Base-by-base conservation (phyloP, 1,139 yeast genomes). In the Waltiozyma sp. region DNA sequence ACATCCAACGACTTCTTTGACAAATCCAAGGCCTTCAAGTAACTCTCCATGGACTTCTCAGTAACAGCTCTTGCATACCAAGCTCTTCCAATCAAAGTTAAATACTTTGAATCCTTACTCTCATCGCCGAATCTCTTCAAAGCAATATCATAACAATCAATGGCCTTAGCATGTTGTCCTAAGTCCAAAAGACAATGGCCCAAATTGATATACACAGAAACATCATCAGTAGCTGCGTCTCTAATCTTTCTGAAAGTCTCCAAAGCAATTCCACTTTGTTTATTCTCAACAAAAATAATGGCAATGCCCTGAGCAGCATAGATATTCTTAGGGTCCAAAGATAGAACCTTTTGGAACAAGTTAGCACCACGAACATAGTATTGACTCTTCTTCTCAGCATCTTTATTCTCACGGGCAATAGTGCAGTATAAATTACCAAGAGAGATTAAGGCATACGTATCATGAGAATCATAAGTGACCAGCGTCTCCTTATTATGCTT, bases 241-340 rank as follows among this genome's bases (percentile, higher is more conserved):
- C 96, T 77, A 43, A 89, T 80, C 54, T 89, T 88, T 62, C 94
- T 76, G 57, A 93, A 80, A 43, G 88, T 80, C 52, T 87, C 95
- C 56, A 88, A 70, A 1, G 97, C 96, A 50, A 80, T 72, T 37
- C 75, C 79, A 19, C 77, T 65, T 47, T 86, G 81, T 55, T 84
- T 85, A 56, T 83, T 83, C 55, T 89, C 97, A 19, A 95, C 94
- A 61, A 87, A 84, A 11, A 89, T 78, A 43, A 91, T 88, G 1
- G 97, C 98, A 49, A 93, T 72, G 42, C 99, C 99, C 62, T 91
- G 98, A 1, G 98, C 98, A 2, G 97, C 99, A 65, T 82, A 91
- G 1, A 91, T 94, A 60, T 91, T 87, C 52, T 75, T 71, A 6
- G 91, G 76, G 63, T 91, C 98, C 34, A 88, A 68, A 41, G 84